Base-by-base conservation (phyloP, 2,329 filamentous ascomycete genomes). In the Ophiostoma populinum region DNA sequence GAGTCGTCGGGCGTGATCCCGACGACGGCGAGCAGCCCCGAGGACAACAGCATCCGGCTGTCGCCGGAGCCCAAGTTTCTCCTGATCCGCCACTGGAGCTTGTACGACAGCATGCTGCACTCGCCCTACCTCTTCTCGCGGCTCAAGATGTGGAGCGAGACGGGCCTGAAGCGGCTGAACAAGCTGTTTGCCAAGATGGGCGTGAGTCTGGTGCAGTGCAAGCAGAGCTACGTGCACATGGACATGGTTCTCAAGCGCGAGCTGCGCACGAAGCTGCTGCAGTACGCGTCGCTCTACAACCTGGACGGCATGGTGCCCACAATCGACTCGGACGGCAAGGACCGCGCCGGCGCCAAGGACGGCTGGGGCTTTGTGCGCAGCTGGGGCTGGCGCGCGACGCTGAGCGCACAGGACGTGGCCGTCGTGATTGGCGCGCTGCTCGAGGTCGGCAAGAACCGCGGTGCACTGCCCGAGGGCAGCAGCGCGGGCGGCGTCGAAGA, bases 151-250 rank as follows among this genome's bases (percentile, higher is more conserved):
- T 98, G 90, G 87, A 92, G 77, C 40, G 90, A 95, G 42, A 70
- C 69, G 34, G 90, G 90, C 3, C 68, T 81, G 35, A 92, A 92
- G 53, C 72, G 87, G 34, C 62, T 98, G 15, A 82, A 94, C 55
- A 95, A 95, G 51, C 67, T 98, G 1, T 67, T 98, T 3, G 90
- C 90, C 28, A 98, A 95, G 56, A 98, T 98, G 87, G 90, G 90
- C 21, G 81, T 98, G 37, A 92, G 82, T 49, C 62, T 95, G 24
- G 79, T 78, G 5, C 87, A 98, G 57, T 93, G 86, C 57, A 86
- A 83, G 48, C 90, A 95, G 55, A 87, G 75, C 51, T 98, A 95
- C 52, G 83, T 85, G 0, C 90, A 98, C 54, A 95, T 98, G 86
- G 87, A 95, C 55, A 92, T 94, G 75, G 77, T 92, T 55, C 62